Conservation (phyloP, 768 basidiomycete genomes). For the Pilatotrama ljubarskyi region DNA sequence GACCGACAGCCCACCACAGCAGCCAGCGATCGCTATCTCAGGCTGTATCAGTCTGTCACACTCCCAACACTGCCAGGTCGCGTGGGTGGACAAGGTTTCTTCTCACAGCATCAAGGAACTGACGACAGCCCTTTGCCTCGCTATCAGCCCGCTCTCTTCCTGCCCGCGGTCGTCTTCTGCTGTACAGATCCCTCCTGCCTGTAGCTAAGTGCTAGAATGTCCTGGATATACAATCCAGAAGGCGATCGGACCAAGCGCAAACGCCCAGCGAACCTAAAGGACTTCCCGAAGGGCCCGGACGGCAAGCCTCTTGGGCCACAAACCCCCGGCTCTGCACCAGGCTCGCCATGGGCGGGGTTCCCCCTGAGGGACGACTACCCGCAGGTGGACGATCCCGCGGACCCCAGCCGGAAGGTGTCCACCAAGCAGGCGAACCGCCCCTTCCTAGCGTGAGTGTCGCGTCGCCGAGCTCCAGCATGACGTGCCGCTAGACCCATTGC, state of each 20-base stretch:
- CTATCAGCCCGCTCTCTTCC: constrained; percentile 10
- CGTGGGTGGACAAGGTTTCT: constrained; percentile 7
- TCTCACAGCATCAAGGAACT: constrained; percentile 6
- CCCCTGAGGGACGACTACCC: constrained; percentile 40
- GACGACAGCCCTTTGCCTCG: constrained; percentile 3
- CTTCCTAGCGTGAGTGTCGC: constrained; percentile 68
- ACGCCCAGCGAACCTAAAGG: constrained; percentile 23
- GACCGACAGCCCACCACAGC: not conserved
- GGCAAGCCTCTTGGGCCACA: constrained; percentile 19
- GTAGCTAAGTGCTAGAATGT: constrained; percentile 43
- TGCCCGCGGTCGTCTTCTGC: constrained; percentile 1
- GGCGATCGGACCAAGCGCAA: constrained; percentile 26
- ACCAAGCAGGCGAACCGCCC: constrained; percentile 84
- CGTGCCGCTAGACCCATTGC: constrained; percentile 8
- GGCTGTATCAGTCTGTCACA: not conserved
- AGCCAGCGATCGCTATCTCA: not conserved
- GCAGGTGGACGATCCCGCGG: constrained; percentile 61
- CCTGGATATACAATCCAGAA: constrained; percentile 58
- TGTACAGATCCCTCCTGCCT: not conserved
- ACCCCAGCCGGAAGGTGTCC: constrained; percentile 70
- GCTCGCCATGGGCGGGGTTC: constrained; percentile 30
- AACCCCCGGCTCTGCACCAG: constrained; percentile 21
- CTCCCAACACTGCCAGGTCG: not conserved
- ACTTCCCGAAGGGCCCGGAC: constrained; percentile 17
- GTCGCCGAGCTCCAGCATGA: not conserved